Evolutionary conservation across 73 alveolate genomes (phyloP).

Genomic region (Symbiodinium pilosum): DNA sequence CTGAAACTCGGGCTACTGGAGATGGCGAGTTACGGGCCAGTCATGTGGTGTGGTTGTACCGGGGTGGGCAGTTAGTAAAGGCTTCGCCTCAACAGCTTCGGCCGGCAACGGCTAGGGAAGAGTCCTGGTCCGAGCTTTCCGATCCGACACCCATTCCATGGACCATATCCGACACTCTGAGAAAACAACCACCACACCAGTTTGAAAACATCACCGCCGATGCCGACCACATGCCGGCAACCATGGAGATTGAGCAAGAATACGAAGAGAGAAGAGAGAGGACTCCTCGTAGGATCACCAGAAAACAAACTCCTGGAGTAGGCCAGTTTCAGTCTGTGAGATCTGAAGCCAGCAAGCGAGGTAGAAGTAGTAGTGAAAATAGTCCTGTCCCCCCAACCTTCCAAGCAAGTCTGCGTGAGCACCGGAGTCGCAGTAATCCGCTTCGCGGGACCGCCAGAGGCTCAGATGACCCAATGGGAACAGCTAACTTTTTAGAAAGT

Average conservation of each 20-base stretch:
- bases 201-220: neutral
- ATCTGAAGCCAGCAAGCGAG: neutral
- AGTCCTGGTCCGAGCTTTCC: neutral
- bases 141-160: neutral
- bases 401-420: neutral
- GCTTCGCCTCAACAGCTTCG: conserved; percentile 30
- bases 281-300: neutral
- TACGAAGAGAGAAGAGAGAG: neutral
- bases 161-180: neutral
- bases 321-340: neutral
- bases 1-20: neutral
- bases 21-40: neutral
- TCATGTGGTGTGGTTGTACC: neutral
- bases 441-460: neutral
- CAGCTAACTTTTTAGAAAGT: neutral
- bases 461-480: neutral
- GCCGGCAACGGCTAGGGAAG: neutral
- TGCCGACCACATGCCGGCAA: neutral
- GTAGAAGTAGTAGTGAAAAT: neutral
- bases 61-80: neutral
- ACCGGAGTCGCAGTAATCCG: neutral
- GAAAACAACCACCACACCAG: neutral
- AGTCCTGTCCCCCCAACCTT: neutral
- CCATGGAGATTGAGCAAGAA: neutral
- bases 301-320: neutral